A percentile compares a stretch with the other conserved stretches of the same genome.
phyloP scores from a whole-genome alignment of 148 eudicot genomes.

The Amaranthus cruentus region DNA sequence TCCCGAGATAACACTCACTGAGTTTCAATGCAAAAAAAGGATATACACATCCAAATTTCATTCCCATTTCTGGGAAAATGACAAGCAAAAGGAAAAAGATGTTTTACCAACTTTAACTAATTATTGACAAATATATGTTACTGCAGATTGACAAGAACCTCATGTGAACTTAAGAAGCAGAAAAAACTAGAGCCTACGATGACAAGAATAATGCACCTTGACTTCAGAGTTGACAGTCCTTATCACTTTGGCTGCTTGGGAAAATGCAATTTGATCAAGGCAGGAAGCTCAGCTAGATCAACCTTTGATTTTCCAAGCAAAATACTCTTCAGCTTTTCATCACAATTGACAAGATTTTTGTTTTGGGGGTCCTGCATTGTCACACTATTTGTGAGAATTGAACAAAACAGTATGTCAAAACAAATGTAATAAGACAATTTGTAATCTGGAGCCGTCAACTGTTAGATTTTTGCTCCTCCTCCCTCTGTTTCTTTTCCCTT shows the following conservation, averaged over 20 bases:
- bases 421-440: neutral
- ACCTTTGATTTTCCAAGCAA: slow-evolving; percentile 66
- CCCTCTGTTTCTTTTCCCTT: neutral
- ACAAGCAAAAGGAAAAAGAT: neutral
- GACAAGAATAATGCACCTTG: slow-evolving; percentile 25
- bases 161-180: neutral
- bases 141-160: neutral
- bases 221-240: neutral
- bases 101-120: neutral
- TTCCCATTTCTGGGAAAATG: neutral
- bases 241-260: slow-evolving; percentile 64
- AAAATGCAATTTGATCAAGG: slow-evolving; percentile 82
- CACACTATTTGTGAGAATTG: slow-evolving; percentile 15
- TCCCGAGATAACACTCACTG: neutral
- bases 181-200: neutral
- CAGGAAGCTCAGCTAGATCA: slow-evolving; percentile 85
- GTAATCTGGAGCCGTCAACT: neutral
- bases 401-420: slow-evolving; percentile 1
- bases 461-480: neutral
- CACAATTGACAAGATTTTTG: slow-evolving; percentile 74
- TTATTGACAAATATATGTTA: neutral
- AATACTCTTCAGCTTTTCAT: slow-evolving; percentile 81
- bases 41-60: neutral
- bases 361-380: slow-evolving; percentile 63
- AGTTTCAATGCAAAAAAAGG: neutral